A percentile compares a stretch with the other conserved stretches of the same genome.
Conservation (phyloP, 2,329 filamentous ascomycete genomes). For the Coniochaeta hoffmannii region DNA sequence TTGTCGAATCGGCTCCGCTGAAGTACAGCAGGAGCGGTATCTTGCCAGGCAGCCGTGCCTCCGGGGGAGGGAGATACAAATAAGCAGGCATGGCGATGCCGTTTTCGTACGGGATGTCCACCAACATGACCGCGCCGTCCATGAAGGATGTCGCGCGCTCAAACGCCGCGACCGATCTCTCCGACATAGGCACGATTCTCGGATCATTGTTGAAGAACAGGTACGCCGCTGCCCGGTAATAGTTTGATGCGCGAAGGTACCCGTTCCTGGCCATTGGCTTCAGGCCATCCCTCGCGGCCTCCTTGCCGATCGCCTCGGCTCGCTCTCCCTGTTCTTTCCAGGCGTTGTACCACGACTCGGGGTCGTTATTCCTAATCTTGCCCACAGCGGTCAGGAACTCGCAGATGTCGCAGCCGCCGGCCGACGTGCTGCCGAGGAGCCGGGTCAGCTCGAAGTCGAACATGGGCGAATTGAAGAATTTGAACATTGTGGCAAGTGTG, state of each 20-base stretch:
- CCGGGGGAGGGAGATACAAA: conserved; percentile 18
- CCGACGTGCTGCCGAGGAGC: conserved; percentile 19
- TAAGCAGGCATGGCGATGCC: conserved; percentile 15
- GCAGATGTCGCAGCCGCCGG: conserved; percentile 20
- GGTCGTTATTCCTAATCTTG: conserved; percentile 21
- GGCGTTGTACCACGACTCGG: conserved; percentile 21
- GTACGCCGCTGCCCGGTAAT: conserved; percentile 13
- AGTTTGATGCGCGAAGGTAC: conserved; percentile 24
- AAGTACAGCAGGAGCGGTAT: conserved; percentile 18
- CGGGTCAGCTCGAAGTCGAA: conserved; percentile 25
- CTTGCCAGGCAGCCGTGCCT: conserved; percentile 12
- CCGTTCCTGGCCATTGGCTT: conserved; percentile 14
- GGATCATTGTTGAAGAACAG: conserved; percentile 5
- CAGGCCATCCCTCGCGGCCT: conserved; percentile 10
- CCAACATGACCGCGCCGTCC: conserved; percentile 8
- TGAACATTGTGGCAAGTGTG: conserved; percentile 2
- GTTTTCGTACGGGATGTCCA: conserved; percentile 22
- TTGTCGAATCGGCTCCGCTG: conserved; percentile 21
- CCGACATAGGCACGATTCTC: conserved; percentile 3
- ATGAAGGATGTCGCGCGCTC: conserved; percentile 3
- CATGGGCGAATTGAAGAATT: conserved; percentile 16
- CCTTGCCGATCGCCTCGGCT: conserved; percentile 18
- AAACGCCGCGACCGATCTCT: conserved; percentile 3
- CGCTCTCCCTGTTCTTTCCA: conserved; percentile 16
- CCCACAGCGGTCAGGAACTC: conserved; percentile 21